phyloP scores from a whole-genome alignment of 768 basidiomycete genomes.

The Boletus rubescentipes region DNA sequence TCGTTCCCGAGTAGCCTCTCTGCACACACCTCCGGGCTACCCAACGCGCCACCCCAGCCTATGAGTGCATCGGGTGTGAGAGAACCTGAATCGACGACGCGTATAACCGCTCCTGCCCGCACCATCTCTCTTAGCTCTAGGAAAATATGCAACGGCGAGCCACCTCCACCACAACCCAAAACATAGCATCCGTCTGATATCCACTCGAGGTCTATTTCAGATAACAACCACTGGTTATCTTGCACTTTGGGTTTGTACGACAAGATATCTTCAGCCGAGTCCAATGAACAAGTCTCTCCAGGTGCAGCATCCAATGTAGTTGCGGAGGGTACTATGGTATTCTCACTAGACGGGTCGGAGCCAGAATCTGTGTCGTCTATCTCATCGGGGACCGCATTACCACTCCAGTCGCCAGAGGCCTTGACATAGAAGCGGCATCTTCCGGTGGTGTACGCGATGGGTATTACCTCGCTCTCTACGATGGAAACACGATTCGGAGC shows the following conservation, averaged over 20 bases:
- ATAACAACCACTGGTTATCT: constrained; percentile 44
- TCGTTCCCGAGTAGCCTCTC: constrained; percentile 40
- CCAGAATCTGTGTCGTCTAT: constrained; percentile 14
- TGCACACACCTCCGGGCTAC: constrained; percentile 39
- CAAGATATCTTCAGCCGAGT: constrained; percentile 27
- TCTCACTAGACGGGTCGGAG: constrained; percentile 2
- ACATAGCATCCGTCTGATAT: constrained; percentile 64
- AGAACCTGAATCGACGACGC: constrained; percentile 45
- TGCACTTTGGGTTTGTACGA: constrained; percentile 40
- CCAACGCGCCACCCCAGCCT: constrained; percentile 43
- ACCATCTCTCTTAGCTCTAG: constrained; percentile 53
- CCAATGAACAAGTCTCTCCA: constrained; percentile 15
- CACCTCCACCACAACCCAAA: constrained; percentile 64
- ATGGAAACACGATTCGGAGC: constrained; percentile 43
- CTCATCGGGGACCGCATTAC: constrained; percentile 21
- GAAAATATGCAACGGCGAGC: constrained; percentile 52
- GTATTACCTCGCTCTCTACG: constrained; percentile 56
- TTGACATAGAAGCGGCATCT: constrained; percentile 51
- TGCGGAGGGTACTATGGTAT: neutral
- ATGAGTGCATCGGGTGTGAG: constrained; percentile 43
- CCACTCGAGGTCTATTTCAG: constrained; percentile 53
- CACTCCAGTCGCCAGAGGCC: constrained; percentile 54
- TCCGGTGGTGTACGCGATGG: constrained; percentile 36
- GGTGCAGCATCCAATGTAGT: constrained; percentile 4
- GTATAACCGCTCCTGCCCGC: constrained; percentile 45